Evolutionary conservation across 108 stramenopile genomes (phyloP), one percentile per base, ranked within the genome.

Genomic region (Pseudonitzschia multiseries): DNA sequence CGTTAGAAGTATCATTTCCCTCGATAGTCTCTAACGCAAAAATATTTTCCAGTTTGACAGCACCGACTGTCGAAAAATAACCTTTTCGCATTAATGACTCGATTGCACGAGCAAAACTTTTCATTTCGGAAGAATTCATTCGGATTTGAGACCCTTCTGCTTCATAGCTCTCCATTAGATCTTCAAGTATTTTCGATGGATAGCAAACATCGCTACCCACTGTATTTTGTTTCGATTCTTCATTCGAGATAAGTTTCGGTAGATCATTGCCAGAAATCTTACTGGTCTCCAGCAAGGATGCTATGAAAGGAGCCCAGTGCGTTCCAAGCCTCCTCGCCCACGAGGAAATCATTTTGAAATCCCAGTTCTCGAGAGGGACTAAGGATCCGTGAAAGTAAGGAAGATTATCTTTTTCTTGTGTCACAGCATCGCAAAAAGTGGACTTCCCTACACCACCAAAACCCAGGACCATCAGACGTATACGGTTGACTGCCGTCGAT

Each of bases 31-130:
- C 52, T 20, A 52, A 21, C 18, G 8, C 52, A 8, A 52, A 52
- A n/a, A 52, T 8, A 5, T 17, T 21, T n/a, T 52, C 52, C 52
- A 52, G 8, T 21, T 52, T 52, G 14, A 52, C 52, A 20, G 52
- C 52, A 5, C 52, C 52, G n/a, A 52, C 52, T 5, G 52, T 52
- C 17, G 52, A 52, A 52, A 52, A 52, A 21, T 52, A 52, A 4
- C 52, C 52, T 52, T 52, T 52, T 52, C 52, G 52, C 52, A 52
- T 52, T 5, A 52, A 21, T 52, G 52, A 52, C 52, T 21, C 52
- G n/a, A 52, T 52, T 5, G 52, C 52, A 21, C 52, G 52, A n/a
- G 52, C 17, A 52, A 52, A 52, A 20, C 52, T 52, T 21, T 52
- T 52, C 52, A 52, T 18, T 9, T 52, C 14, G n/a, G 52, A n/a